Percentiles rank a stretch among this genome's conserved stretches.
Conservation (phyloP, 305 asterid genomes). For the Solanum hybrid region DNA sequence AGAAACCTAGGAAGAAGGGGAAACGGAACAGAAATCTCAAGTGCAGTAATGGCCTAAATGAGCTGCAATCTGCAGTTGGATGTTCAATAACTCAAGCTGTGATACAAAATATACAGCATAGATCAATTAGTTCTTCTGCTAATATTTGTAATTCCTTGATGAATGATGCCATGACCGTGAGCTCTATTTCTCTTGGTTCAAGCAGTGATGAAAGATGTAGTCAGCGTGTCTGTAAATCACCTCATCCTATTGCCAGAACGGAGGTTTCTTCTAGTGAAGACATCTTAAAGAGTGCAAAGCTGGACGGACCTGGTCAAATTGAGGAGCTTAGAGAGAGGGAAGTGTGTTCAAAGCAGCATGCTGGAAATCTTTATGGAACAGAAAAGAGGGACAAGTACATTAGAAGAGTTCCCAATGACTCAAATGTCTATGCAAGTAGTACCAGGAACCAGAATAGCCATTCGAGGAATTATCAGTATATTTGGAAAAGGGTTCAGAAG, state of each 20-base stretch:
- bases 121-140: neutral
- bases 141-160: slow-evolving; percentile 1
- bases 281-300: neutral
- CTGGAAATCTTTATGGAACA: neutral
- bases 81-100: slow-evolving; percentile 2
- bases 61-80: slow-evolving; percentile 1
- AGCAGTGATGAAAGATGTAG: slow-evolving; percentile 3
- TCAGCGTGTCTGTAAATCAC: neutral
- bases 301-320: neutral
- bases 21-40: slow-evolving; percentile 7
- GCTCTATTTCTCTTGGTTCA: slow-evolving; percentile 5
- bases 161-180: neutral
- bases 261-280: slow-evolving; percentile 4
- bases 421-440: slow-evolving; percentile 4
- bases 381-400: slow-evolving; percentile 11
- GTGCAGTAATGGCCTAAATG: slow-evolving; percentile 4
- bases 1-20: slow-evolving; percentile 14
- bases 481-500: slow-evolving; percentile 23
- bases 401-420: slow-evolving; percentile 7
- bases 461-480: slow-evolving; percentile 6
- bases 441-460: slow-evolving; percentile 5
- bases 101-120: neutral
- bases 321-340: slow-evolving; percentile 1
- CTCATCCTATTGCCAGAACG: neutral
- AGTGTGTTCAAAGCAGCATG: neutral